Evolutionary conservation across 2,329 filamentous ascomycete genomes (phyloP).

Genomic region (Alternaria triticina): DNA sequence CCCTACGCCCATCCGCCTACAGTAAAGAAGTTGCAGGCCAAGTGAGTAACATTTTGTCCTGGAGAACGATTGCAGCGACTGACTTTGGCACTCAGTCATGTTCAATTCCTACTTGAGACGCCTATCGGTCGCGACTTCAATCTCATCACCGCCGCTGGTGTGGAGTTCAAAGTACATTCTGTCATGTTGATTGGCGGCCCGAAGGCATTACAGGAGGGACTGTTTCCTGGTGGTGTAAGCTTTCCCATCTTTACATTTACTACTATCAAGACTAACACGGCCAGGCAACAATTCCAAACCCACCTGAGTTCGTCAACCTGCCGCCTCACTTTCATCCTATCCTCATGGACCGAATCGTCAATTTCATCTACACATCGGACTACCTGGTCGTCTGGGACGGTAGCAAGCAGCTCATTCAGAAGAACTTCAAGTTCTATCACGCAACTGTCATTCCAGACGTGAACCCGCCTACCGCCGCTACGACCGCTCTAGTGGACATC

Average conservation of each 20-base stretch:
- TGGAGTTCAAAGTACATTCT: conserved; percentile 18
- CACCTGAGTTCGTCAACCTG: conserved; percentile 3
- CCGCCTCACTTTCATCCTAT: conserved; percentile 12
- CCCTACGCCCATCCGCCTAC: neutral
- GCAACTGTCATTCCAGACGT: neutral
- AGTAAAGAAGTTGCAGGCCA: neutral
- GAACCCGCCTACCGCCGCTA: neutral
- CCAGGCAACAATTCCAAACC: neutral
- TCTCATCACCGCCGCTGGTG: conserved; percentile 9
- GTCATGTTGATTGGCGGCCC: conserved; percentile 20
- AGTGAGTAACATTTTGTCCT: neutral
- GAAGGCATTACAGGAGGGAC: conserved; percentile 8
- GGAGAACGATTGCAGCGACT: neutral
- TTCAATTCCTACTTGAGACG: conserved; percentile 1
- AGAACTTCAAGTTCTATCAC: conserved; percentile 6
- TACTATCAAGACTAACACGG: neutral
- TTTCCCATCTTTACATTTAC: neutral
- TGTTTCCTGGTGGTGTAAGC: conserved; percentile 14
- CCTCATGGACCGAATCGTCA: conserved; percentile 16
- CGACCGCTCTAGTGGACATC: conserved; percentile 1
- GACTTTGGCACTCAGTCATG: neutral
- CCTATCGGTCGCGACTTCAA: conserved; percentile 17
- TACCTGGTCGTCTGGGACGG: conserved; percentile 6
- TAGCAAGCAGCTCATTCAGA: neutral
- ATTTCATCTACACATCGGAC: conserved; percentile 19